phyloP scores from a whole-genome alignment of 208 protist species.

The Crithidia expoeki region DNA sequence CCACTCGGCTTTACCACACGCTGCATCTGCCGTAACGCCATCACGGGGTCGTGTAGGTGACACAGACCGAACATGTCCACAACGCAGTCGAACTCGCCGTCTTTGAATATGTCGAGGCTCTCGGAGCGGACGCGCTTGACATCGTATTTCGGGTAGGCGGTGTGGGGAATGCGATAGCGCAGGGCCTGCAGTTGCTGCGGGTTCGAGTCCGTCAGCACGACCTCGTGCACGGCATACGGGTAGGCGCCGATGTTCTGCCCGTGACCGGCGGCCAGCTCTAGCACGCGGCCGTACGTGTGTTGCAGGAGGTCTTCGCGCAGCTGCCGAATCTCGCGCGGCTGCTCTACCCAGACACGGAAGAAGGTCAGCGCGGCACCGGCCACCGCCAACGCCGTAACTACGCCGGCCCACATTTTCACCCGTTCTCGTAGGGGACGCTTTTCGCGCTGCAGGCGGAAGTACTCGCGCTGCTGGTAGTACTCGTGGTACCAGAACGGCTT shows the following conservation, averaged over 20 bases:
- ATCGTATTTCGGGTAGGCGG: constrained; percentile 87
- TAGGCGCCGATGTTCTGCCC: constrained; percentile 92
- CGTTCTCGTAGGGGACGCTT: constrained; percentile 79
- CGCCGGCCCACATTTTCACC: constrained; percentile 38
- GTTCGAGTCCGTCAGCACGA: constrained; percentile 85
- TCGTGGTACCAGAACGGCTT: constrained; percentile 89
- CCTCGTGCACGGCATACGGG: constrained; percentile 88
- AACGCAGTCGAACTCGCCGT: constrained; percentile 89
- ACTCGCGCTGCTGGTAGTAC: constrained; percentile 90
- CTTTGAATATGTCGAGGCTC: constrained; percentile 73
- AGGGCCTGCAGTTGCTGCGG: constrained; percentile 86
- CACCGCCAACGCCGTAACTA: constrained; percentile 37
- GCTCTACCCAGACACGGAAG: constrained; percentile 86
- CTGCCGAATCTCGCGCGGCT: constrained; percentile 80
- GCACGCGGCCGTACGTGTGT: constrained; percentile 82
- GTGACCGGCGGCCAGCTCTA: constrained; percentile 88
- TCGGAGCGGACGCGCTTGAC: constrained; percentile 83
- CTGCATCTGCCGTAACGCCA: constrained; percentile 90
- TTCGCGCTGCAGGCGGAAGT: constrained; percentile 83
- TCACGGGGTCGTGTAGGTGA: constrained; percentile 88
- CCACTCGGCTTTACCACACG: constrained; percentile 89
- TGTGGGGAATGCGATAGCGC: constrained; percentile 79
- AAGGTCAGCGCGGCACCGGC: constrained; percentile 58
- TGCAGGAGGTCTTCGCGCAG: constrained; percentile 86
- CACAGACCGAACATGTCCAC: constrained; percentile 94